phyloP scores from a whole-genome alignment of 306 rosid genomes.

The Acacia acuminata region DNA sequence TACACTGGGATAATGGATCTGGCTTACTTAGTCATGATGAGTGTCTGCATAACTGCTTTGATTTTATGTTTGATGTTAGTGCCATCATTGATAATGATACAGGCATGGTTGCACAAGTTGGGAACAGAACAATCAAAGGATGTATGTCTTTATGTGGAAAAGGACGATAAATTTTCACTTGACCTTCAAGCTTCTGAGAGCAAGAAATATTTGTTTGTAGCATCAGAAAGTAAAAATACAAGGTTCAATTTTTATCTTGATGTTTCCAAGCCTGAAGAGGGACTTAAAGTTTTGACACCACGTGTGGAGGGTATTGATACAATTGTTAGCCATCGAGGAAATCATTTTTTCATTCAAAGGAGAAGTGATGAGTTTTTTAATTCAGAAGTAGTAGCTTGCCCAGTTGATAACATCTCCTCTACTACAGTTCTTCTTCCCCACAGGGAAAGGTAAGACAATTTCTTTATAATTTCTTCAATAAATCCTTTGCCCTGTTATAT shows the following conservation, averaged over 20 bases:
- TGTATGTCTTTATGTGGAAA: conserved; percentile 72
- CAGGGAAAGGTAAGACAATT: conserved; percentile 67
- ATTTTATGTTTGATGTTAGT: conserved; percentile 15
- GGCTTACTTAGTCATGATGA: not conserved
- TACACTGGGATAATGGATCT: not conserved
- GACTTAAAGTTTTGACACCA: conserved; percentile 74
- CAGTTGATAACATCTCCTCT: conserved; percentile 62
- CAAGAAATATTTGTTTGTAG: conserved; percentile 81
- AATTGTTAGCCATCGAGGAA: conserved; percentile 77
- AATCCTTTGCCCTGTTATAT: conserved; percentile 16
- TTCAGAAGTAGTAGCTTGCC: conserved; percentile 82
- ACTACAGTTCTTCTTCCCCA: conserved; percentile 80
- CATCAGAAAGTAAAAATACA: conserved; percentile 81
- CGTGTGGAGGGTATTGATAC: conserved; percentile 80
- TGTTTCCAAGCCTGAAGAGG: conserved; percentile 70
- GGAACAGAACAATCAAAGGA: conserved; percentile 78
- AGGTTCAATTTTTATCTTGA: conserved; percentile 90
- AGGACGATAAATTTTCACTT: conserved; percentile 76
- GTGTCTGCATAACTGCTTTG: not conserved
- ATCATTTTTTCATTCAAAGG: conserved; percentile 75
- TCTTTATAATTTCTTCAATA: conserved; percentile 21
- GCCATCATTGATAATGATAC: conserved; percentile 27
- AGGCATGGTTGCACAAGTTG: conserved; percentile 90
- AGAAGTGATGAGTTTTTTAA: conserved; percentile 77
- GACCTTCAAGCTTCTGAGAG: conserved; percentile 83